Evolutionary conservation across 768 basidiomycete species (phyloP).

Genomic region (Lentinula sp.): DNA sequence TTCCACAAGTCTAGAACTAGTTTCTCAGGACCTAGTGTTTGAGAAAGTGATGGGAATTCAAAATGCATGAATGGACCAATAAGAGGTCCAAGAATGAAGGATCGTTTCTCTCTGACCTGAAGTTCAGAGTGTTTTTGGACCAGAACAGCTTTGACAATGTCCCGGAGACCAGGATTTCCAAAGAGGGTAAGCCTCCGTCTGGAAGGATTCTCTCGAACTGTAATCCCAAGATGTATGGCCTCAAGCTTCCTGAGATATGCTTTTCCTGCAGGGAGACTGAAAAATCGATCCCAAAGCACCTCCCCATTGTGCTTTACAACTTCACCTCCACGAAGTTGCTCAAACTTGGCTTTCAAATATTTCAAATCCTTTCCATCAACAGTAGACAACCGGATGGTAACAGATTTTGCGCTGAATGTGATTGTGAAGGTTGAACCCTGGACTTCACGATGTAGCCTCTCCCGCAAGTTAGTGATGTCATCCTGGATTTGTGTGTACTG

Average conservation of each 20-base stretch:
- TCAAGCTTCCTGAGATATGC: constrained; percentile 42
- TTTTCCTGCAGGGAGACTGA: constrained; percentile 34
- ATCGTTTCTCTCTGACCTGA: constrained; percentile 29
- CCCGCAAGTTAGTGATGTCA: constrained; percentile 42
- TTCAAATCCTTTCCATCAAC: constrained; percentile 45
- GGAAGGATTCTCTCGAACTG: constrained; percentile 32
- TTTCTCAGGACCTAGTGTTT: constrained; percentile 51
- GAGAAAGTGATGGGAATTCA: constrained; percentile 38
- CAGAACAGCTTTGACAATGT: constrained; percentile 35
- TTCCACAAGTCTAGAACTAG: constrained; percentile 40
- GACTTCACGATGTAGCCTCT: constrained; percentile 23
- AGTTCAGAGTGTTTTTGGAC: constrained; percentile 40
- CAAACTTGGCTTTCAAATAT: constrained; percentile 52
- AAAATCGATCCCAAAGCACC: constrained; percentile 62
- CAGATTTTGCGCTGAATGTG: constrained; percentile 12
- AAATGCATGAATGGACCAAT: constrained; percentile 40
- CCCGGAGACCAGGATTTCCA: constrained; percentile 39
- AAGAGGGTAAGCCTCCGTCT: constrained; percentile 48
- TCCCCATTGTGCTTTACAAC: constrained; percentile 43
- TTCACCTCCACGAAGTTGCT: constrained; percentile 59
- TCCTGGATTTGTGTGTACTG: constrained; percentile 32
- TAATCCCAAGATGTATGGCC: constrained; percentile 27
- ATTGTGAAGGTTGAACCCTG: constrained; percentile 19
- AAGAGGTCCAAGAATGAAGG: constrained; percentile 41
- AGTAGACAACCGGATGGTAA: constrained; percentile 42